A percentile compares a stretch with the other conserved stretches of the same genome.
These are phyloP conservation scores for Iris macrosiphon DNA, from an alignment of 106 monocot species.

Conservation along the genomic window DNA sequence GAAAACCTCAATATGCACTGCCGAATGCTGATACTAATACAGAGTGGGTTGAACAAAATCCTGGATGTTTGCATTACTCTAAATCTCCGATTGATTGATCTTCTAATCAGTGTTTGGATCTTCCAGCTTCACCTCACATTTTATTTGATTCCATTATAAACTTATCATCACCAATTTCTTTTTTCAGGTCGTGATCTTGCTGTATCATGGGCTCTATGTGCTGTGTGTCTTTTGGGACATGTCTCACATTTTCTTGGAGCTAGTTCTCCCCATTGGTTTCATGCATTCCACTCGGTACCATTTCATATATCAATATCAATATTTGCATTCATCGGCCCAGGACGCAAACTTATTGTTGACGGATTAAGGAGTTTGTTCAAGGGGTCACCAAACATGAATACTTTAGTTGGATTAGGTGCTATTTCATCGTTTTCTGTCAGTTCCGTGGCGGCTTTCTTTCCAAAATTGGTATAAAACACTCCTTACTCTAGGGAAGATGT, in stretches of 20 bases:
- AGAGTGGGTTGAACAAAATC: too few relatives aligned
- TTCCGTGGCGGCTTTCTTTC: conserved; percentile 67
- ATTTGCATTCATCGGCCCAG: conserved; percentile 83
- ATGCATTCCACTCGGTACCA: conserved; percentile 66
- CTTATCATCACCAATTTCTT: background rate
- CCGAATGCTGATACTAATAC: too few relatives aligned
- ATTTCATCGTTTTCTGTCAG: conserved; percentile 96
- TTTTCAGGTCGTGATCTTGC: conserved; percentile 84
- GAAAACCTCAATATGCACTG: too few relatives aligned
- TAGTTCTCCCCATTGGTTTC: conserved; percentile 61
- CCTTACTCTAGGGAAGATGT: background rate
- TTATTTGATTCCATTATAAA: background rate
- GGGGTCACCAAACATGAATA: conserved; percentile 97
- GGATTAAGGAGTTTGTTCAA: conserved; percentile 70
- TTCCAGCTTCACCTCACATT: background rate
- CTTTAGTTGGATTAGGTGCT: conserved; percentile 97
- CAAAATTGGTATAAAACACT: conserved; percentile 65
- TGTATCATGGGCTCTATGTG: conserved; percentile 97
- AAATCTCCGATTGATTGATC: background rate
- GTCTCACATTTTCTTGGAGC: conserved; percentile 67
- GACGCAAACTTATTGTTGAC: conserved; percentile 83
- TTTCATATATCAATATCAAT: conserved; percentile 91
- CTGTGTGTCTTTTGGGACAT: conserved; percentile 91
- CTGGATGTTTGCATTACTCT: background rate
- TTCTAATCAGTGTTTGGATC: background rate